Base-by-base conservation (phyloP, 2,329 filamentous ascomycete genomes). In the Monosporascus sp. region DNA sequence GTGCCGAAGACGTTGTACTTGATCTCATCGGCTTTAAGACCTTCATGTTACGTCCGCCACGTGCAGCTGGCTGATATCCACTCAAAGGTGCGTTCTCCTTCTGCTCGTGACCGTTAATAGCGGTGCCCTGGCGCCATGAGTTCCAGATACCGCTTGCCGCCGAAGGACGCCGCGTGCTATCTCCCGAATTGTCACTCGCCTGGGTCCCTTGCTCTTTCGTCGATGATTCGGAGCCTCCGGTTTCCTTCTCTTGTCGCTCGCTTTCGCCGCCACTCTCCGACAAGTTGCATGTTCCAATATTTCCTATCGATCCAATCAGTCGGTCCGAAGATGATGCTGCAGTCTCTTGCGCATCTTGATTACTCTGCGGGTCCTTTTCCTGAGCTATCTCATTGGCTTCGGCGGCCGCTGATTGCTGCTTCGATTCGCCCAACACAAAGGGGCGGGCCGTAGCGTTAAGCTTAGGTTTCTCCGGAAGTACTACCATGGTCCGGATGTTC, bases 21-120 rank as follows among this genome's bases (percentile, higher is more conserved):
- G 85, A 78, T 68, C 91, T 94, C 52, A 79, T 80, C 1, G 93
- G 86, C 65, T 91, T 91, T 50, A 97, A 77, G 2, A 97, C 87
- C 74, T 96, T 97, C 88, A 97, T 97, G 49, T 85, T 86, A 49
- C 88, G 82, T 17, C 79, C 73, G 18, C 75, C 72, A 48, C 84
- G 77, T 65, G 84, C 72, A 59, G 86, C 77, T 61, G 86, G 86
- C 66, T 90, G 87, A 65, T 91, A 90, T 26, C 85, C 85, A 61
- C 84, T 86, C 59, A 82, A 69, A 51, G 78, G 78, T 2, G 72
- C 71, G 58, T 72, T 76, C 56, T 83, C 81, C 53, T 76, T 79
- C n/a, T 70, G 67, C 43, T 87, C 85, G 49, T 74, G 65, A 6
- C 78, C 76, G 50, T 74, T 75, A 1, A 72, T 68, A 8, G 74